Evolutionary conservation across 2,329 filamentous ascomycete species (phyloP), one percentile per base, ranked within the genome.

Genomic region (Chrysoporthe puriensis): DNA sequence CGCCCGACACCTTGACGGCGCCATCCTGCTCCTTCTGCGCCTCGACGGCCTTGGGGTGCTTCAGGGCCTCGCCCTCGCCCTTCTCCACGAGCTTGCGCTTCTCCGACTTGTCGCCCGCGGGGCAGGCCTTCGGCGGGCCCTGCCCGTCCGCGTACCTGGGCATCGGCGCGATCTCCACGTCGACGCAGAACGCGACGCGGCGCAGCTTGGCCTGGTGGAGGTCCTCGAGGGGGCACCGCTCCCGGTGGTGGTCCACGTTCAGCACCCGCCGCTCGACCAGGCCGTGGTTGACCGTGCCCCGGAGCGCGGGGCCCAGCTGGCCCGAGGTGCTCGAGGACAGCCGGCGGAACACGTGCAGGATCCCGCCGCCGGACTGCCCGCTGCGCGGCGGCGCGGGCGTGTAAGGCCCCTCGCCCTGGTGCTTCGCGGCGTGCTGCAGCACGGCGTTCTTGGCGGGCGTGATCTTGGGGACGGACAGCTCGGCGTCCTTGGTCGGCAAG

Each of bases 161-260:
- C 75, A 93, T 89, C 0, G 94, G 93, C 3, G 95, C 95, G 75
- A 99, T 97, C 78, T 99, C 96, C 4, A 99, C 94, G 75, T 99
- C 96, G 2, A 99, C 96, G 73, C 93, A 97, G 75, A 99, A 99
- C 0, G 95, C 92, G 0, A 99, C 96, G 64, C 94, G 88, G 64
- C 93, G 88, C 69, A 99, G 79, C 77, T 96, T 97, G 61, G 88
- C 87, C 74, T 90, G 88, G 72, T 94, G 90, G 59, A 99, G 83
- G 72, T 97, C 94, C 4, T 87, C 82, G 42, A 98, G 88, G 34
- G 88, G 85, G 77, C 93, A 97, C 71, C 96, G 84, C 75, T 95
- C 90, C 54, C 96, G 88, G 72, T 90, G 86, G 9, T 82, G 88
- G 76, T 98, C 93, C 57, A 97, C 85, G 75, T 99, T 99, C 81